Conservation (phyloP, 2,329 filamentous ascomycete genomes). For the Fusarium sp. region DNA sequence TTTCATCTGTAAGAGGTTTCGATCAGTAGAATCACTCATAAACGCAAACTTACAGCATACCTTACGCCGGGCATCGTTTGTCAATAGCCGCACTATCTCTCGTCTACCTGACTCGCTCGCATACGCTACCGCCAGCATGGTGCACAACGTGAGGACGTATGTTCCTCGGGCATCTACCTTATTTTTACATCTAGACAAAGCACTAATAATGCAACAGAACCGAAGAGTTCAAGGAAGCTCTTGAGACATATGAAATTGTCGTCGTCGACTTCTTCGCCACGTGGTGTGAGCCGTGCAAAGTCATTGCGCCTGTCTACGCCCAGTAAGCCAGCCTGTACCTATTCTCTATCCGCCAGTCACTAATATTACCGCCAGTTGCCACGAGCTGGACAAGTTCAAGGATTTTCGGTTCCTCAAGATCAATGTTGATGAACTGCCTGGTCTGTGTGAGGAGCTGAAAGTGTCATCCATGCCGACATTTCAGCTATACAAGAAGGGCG, state of each 20-base stretch:
- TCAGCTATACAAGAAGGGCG: conserved; percentile 24
- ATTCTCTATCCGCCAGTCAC: accelerated
- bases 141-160: conserved; percentile 32
- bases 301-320: conserved; percentile 26
- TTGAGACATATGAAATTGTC: conserved; percentile 20
- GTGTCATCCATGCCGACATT: conserved; percentile 18
- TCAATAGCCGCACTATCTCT: background rate
- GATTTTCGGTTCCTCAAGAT: conserved; percentile 34
- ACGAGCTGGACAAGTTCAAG: conserved; percentile 34
- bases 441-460: conserved; percentile 10
- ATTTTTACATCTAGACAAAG: background rate
- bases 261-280: conserved; percentile 33
- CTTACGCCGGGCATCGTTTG: background rate
- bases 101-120: background rate
- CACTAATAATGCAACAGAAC: conserved; percentile 1
- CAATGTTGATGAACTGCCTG: conserved; percentile 27
- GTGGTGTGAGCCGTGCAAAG: conserved; percentile 18
- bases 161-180: background rate
- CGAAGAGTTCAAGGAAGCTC: conserved; percentile 29
- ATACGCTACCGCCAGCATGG: conserved; percentile 20
- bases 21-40: background rate
- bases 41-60: background rate
- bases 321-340: background rate
- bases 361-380: background rate
- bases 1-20: background rate